Conservation (phyloP, 306 rosid genomes). For the Medicago ruthenica region DNA sequence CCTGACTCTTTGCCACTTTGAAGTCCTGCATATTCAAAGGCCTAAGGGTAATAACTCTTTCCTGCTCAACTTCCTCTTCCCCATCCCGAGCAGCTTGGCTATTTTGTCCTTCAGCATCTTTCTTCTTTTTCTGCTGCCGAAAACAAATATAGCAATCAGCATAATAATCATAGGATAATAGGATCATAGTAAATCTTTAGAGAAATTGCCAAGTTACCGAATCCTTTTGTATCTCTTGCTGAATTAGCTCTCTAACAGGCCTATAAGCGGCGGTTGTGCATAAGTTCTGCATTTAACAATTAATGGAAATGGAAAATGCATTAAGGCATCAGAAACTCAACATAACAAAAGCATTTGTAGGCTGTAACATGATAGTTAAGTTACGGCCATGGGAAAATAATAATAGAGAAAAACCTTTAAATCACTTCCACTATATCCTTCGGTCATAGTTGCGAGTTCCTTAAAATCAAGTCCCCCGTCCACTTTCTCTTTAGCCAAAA, state of each 20-base stretch:
- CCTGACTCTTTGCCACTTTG: slow-evolving; percentile 77
- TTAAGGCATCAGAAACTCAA: slow-evolving; percentile 33
- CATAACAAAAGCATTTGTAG: slow-evolving; percentile 8
- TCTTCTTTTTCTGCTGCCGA: slow-evolving; percentile 63
- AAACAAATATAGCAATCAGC: not conserved
- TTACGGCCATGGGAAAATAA: not conserved
- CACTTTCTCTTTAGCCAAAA: slow-evolving; percentile 78
- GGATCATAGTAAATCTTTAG: not conserved
- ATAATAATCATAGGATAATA: slow-evolving; percentile 2
- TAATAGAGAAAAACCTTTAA: slow-evolving; percentile 62
- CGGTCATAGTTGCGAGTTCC: slow-evolving; percentile 82
- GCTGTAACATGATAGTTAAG: not conserved
- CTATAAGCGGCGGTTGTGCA: slow-evolving; percentile 95
- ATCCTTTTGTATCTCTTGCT: slow-evolving; percentile 72
- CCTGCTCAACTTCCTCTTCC: slow-evolving; percentile 48
- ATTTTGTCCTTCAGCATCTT: slow-evolving; percentile 42
- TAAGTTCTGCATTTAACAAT: slow-evolving; percentile 63
- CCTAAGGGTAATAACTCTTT: slow-evolving; percentile 73
- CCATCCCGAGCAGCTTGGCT: slow-evolving; percentile 37
- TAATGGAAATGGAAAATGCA: slow-evolving; percentile 32
- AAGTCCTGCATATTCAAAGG: slow-evolving; percentile 84
- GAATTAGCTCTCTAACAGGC: slow-evolving; percentile 85
- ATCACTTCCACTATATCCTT: slow-evolving; percentile 95
- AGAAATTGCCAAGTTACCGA: slow-evolving; percentile 50
- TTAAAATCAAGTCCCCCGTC: slow-evolving; percentile 63